Evolutionary conservation across 139 green algal genomes (phyloP), one percentile per base, ranked within the genome.

Genomic region (Asterochloris sp.): DNA sequence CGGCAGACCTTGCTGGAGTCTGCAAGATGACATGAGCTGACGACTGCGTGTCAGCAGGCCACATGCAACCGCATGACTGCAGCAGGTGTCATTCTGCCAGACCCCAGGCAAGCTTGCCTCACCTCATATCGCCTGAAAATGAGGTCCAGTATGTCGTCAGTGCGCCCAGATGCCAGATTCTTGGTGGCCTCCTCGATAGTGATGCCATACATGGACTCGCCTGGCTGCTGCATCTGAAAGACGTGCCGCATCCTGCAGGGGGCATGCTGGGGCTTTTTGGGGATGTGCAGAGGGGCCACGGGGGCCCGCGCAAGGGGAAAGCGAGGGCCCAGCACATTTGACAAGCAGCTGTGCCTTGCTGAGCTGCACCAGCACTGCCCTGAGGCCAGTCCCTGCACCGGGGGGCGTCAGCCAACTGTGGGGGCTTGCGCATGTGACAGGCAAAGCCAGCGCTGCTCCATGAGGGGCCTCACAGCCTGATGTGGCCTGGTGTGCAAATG

Each of bases 61-160:
- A 54, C 4, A 54, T 54, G 38, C 38, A 54, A 54, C 38, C 2
- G 38, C 38, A 6, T 54, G 38, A 76, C 82, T 93, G 11, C 21
- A 23, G 38, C 78, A 47, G 19, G 12, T 69, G 8, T 69, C 60
- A 13, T 62, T 69, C 54, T 81, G 76, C 4, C 16, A 29, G 23
- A 81, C 68, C 68, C 68, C 24, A n/a, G 67, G 67, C 67, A 23
- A 78, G 38, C 38, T 54, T 54, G 38, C 38, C 38, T 54, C 26
- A 74, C 17, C 62, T 74, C 62, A 54, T 68, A 81, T 28, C 68
- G n/a, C 13, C 69, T 71, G 54, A 86, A 87, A 24, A 93, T 80
- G 1, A 62, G 28, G 73, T 91, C 89, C 75, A 89, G 83, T 71
- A 88, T 76, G 68, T 92, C 85, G 14, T 91, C 78, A 62, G 13